Conservation (phyloP, 2,329 filamentous ascomycete species). For the Cercospora sp. region DNA sequence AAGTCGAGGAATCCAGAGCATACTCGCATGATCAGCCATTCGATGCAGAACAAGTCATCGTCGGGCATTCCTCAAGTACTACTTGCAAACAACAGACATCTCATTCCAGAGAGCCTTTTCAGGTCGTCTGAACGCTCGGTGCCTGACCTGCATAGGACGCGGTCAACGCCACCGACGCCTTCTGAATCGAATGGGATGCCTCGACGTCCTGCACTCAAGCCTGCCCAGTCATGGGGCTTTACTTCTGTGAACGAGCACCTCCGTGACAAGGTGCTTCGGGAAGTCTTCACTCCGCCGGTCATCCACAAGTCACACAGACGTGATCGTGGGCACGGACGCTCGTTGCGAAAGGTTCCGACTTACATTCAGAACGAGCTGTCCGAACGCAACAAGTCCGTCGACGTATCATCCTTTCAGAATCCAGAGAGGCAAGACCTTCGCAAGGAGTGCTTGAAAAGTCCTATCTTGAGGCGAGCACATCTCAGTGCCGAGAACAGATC, state of each 20-base stretch:
- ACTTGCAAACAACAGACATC: conserved; percentile 90
- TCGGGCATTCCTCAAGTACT: conserved; percentile 80
- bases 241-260: conserved; percentile 86
- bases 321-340: conserved; percentile 64
- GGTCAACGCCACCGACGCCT: conserved; percentile 29
- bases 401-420: conserved; percentile 21
- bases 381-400: conserved; percentile 34
- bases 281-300: conserved; percentile 82
- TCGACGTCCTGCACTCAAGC: conserved; percentile 47
- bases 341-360: conserved; percentile 43
- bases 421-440: not conserved
- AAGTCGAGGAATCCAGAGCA: conserved; percentile 24
- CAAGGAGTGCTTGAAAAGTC: conserved; percentile 41
- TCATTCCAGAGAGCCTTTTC: conserved; percentile 82
- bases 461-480: conserved; percentile 40
- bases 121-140: conserved; percentile 50
- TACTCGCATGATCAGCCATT: conserved; percentile 67
- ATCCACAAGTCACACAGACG: conserved; percentile 77
- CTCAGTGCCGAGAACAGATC: conserved; percentile 25
- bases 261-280: conserved; percentile 86
- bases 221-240: conserved; percentile 73
- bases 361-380: conserved; percentile 35
- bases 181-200: conserved; percentile 17
- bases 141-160: conserved; percentile 35
- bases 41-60: conserved; percentile 59